Percentiles rank a stretch among this genome's conserved stretches.
phyloP scores from a whole-genome alignment of 176 grass and related monocot genomes.

The Aegilops longissima region DNA sequence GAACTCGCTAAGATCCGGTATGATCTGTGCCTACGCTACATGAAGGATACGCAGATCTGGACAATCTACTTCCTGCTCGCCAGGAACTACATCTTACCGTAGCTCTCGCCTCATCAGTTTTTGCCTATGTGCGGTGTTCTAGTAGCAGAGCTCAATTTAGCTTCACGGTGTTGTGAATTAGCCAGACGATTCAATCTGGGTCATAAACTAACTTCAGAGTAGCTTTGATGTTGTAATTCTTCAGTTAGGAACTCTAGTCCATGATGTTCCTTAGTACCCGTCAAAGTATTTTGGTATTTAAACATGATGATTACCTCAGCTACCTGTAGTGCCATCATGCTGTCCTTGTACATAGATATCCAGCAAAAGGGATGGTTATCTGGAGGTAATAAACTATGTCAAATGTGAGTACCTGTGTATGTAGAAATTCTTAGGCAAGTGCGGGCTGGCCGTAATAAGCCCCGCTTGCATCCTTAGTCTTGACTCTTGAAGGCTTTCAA shows the following conservation, averaged over 20 bases:
- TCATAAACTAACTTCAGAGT: background rate
- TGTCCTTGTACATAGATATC: background rate
- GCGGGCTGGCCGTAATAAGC: too few species aligned
- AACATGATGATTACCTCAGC: background rate
- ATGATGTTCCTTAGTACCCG: background rate
- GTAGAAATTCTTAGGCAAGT: too few species aligned
- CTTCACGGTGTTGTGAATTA: background rate
- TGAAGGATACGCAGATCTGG: conserved; percentile 94
- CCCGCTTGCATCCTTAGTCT: too few species aligned
- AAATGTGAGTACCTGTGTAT: background rate
- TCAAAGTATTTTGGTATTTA: background rate
- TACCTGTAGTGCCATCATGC: background rate
- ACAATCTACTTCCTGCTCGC: conserved; percentile 77
- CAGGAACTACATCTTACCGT: conserved; percentile 69
- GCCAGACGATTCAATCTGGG: background rate
- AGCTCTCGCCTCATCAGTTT: conserved; percentile 21
- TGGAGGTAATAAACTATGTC: background rate
- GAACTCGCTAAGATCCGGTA: conserved; percentile 84
- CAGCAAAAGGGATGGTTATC: background rate
- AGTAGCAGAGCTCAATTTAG: too few species aligned
- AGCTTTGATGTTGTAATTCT: background rate
- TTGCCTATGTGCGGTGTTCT: background rate
- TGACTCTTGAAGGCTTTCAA: too few species aligned
- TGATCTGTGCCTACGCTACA: conserved; percentile 70
- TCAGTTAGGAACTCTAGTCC: background rate